phyloP scores from a whole-genome alignment of 2,329 filamentous ascomycete genomes.

The Botrytis cinerea region DNA sequence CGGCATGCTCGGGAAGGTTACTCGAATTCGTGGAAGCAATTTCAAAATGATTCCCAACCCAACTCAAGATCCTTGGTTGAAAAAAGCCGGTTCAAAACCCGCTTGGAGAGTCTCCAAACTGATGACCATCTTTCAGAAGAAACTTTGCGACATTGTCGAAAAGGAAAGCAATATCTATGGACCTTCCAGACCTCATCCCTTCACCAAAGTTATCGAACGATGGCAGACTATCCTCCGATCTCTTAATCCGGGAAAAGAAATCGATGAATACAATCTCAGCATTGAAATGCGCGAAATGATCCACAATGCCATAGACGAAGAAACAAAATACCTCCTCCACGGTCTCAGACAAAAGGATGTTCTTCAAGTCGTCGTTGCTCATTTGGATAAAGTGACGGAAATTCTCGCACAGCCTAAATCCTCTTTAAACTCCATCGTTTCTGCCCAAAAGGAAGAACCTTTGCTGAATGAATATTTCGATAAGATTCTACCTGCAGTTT shows the following conservation, averaged over 20 bases:
- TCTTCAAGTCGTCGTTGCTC: slow-evolving; percentile 35
- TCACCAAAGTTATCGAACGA: slow-evolving; percentile 27
- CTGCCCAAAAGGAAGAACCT: slow-evolving; percentile 51
- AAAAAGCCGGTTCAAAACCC: slow-evolving; percentile 34
- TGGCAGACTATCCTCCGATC: slow-evolving; percentile 34
- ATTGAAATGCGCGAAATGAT: slow-evolving; percentile 37
- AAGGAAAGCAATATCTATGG: slow-evolving; percentile 18
- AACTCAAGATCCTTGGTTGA: slow-evolving; percentile 56
- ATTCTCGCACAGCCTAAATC: slow-evolving; percentile 49
- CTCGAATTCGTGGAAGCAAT: slow-evolving; percentile 52
- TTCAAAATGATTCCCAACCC: slow-evolving; percentile 60
- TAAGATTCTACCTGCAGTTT: slow-evolving; percentile 47
- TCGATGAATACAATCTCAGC: slow-evolving; percentile 28
- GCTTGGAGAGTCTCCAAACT: slow-evolving; percentile 38
- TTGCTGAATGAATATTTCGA: slow-evolving; percentile 58
- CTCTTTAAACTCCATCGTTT: slow-evolving; percentile 39
- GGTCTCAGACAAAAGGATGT: slow-evolving; percentile 31
- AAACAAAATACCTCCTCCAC: slow-evolving; percentile 33
- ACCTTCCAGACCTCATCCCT: neutral
- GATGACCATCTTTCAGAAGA: slow-evolving; percentile 39
- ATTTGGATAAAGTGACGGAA: slow-evolving; percentile 42
- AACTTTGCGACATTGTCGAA: slow-evolving; percentile 28
- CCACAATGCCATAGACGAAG: slow-evolving; percentile 36
- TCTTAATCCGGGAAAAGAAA: neutral
- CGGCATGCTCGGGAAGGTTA: slow-evolving; percentile 56